Base-by-base conservation (phyloP, 2,329 filamentous ascomycete species). In the Helicocarpus griseus region DNA sequence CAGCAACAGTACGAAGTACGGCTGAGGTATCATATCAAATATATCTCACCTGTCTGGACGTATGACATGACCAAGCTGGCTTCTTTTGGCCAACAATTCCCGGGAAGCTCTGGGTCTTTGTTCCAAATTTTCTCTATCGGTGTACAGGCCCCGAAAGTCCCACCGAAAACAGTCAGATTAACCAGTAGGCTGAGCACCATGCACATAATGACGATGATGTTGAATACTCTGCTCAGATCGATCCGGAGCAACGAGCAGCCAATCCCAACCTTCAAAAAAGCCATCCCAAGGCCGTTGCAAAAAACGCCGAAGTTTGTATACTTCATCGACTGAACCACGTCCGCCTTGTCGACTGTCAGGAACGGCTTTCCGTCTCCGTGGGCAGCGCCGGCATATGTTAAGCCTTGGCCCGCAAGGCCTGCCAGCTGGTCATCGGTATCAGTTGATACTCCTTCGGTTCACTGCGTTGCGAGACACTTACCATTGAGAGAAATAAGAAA, bases 361-460 rank as follows among this genome's bases (percentile, higher is more conserved):
- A 44, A 44, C 41, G 24, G 41, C n/a, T 44, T 44, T 26, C 41
- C 41, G n/a, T 26, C 29, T 14, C 41, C 41, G n/a, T 44, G 19
- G 2, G 9, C 3, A 28, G 29, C 14, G 11, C 41, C 41, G n/a
- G 41, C 41, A 29, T 28, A 28, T 8, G 41, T 44, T 29, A 44
- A n/a, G 41, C 41, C 41, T 44, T 44, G 41, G 3, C 41, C 41
- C 41, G 41, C 41, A 29, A 44, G 41, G n/a, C 41, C 41, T 44
- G 41, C 22, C 3, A 28, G 24, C 41, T 44, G 13, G 26, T 44
- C 14, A n/a, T 17, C n/a, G 7, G 11, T 44, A 19, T 44, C 24
- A 44, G 41, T 44, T 29, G 7, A 44, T n/a, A 44, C 7, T 29
- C 26, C 41, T 44, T n/a, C 14, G 14, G n/a, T 29, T 29, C 7